Base-by-base conservation (phyloP, 2,329 filamentous ascomycete genomes). In the Fusarium falciforme region DNA sequence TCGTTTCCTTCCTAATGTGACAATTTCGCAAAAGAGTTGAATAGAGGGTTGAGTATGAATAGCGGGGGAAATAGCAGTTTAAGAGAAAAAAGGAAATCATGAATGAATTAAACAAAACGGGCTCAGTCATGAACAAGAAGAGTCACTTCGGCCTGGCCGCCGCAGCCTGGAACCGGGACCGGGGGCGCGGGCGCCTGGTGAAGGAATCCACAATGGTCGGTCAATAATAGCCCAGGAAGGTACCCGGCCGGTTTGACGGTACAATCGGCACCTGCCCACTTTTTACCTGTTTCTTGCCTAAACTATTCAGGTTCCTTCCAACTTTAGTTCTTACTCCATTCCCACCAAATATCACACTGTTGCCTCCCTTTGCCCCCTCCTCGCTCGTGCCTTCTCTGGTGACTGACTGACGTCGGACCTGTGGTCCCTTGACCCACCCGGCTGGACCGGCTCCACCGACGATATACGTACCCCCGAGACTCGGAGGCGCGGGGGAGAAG, bases 381-480 rank as follows among this genome's bases (percentile, higher is more conserved):
- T 42, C 40, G n/a, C 12, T 71, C 49, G 62, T 73, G 54, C 62
- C 59, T 60, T 22, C 52, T 54, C 57, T 9, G 64, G 63, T 64
- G 54, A 57, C 70, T 64, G 54, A 57, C 70, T 75, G 72, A 75
- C 73, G 58, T 75, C 58, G 72, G 47, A 35, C 33, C 58, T 22
- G 57, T 72, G 60, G 69, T 73, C 69, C 63, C 61, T 67, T 71
- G 33, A 79, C 79, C 6, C 76, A 40, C 42, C 35, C 17, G 22
- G 20, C 16, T 47, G 20, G 22, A 11, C 44, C 71, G 71, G 52
- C 60, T 61, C 62, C 68, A 62, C 67, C 58, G 67, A 47, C 7
- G 67, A 60, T 71, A 33, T 33, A 71, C 31, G 47, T 49, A 36
- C 57, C 42, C 14, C 40, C 40, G 22, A 31, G 60, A 29, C 44